Conservation (phyloP, 805 yeast genomes). For the Hanseniaspora taiwanica region DNA sequence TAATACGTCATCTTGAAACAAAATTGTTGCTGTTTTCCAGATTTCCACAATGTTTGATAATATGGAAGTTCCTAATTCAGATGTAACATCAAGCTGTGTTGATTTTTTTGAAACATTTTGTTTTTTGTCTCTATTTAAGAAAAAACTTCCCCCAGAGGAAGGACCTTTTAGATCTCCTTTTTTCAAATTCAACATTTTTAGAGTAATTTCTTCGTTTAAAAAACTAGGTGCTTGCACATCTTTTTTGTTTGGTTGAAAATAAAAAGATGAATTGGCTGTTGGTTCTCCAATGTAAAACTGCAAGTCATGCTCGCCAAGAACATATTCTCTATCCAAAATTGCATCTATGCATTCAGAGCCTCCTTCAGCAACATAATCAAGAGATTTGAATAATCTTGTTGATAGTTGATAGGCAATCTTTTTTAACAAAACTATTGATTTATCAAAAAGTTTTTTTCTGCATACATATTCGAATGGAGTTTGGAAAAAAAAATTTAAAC, state of each 20-base stretch:
- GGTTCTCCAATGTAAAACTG: conserved; percentile 2
- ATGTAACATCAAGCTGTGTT: background rate
- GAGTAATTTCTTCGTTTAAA: background rate
- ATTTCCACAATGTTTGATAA: background rate
- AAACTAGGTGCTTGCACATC: background rate
- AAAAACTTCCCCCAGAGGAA: too few species aligned
- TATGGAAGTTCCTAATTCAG: background rate
- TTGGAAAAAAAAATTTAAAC: conserved; percentile 23
- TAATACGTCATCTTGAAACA: background rate
- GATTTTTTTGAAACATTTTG: too few species aligned
- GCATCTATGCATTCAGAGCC: conserved; percentile 16
- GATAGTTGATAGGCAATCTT: conserved; percentile 17
- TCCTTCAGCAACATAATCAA: conserved; percentile 14
- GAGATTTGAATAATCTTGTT: conserved; percentile 14
- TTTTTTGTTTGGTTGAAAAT: too few species aligned
- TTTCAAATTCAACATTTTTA: background rate
- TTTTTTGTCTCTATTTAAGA: too few species aligned
- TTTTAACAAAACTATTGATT: conserved; percentile 22
- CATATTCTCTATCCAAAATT: conserved; percentile 16
- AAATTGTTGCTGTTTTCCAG: background rate
- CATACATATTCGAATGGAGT: conserved; percentile 18
- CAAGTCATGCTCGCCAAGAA: conserved; percentile 6
- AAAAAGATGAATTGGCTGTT: background rate
- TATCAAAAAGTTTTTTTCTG: conserved; percentile 15
- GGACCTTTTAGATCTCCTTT: too few species aligned